phyloP scores from a whole-genome alignment of 768 basidiomycete genomes.

The Daedaleopsis nitida region DNA sequence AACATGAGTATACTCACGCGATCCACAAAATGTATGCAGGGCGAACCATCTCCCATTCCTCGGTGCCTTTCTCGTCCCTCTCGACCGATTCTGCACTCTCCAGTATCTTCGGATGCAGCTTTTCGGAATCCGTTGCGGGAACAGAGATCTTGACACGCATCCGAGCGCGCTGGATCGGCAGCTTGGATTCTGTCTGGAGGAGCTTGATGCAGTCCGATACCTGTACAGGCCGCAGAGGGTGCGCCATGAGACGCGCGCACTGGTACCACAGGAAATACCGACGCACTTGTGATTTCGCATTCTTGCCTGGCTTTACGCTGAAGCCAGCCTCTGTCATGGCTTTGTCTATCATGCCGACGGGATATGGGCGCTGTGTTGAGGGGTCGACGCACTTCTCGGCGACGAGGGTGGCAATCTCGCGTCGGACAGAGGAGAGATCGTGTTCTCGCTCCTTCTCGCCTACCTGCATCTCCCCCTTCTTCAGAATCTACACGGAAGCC shows the following conservation, averaged over 20 bases:
- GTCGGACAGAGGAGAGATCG: slow-evolving; percentile 76
- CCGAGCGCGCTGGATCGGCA: slow-evolving; percentile 90
- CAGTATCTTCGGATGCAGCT: slow-evolving; percentile 69
- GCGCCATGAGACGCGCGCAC: not conserved
- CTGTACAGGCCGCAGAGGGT: slow-evolving; percentile 39
- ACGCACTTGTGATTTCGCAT: slow-evolving; percentile 88
- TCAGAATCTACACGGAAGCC: slow-evolving; percentile 67
- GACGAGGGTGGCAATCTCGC: slow-evolving; percentile 92
- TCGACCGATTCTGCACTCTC: slow-evolving; percentile 83
- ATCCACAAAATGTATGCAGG: not conserved
- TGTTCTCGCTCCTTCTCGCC: slow-evolving; percentile 96
- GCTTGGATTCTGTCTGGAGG: slow-evolving; percentile 77
- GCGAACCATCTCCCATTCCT: slow-evolving; percentile 88
- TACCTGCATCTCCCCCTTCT: slow-evolving; percentile 96
- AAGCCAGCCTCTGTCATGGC: slow-evolving; percentile 95
- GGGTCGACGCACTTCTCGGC: slow-evolving; percentile 97
- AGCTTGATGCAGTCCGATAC: slow-evolving; percentile 87
- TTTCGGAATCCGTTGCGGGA: slow-evolving; percentile 63
- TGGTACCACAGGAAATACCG: not conserved
- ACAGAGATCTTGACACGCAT: slow-evolving; percentile 90
- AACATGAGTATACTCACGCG: not conserved
- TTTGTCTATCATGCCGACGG: slow-evolving; percentile 96
- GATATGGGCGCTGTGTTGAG: slow-evolving; percentile 82
- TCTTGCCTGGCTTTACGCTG: slow-evolving; percentile 86
- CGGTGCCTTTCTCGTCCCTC: slow-evolving; percentile 67